Percentiles rank a stretch among this genome's conserved stretches.
phyloP scores from a whole-genome alignment of 2,329 filamentous ascomycete species.

The Fusarium sp. region DNA sequence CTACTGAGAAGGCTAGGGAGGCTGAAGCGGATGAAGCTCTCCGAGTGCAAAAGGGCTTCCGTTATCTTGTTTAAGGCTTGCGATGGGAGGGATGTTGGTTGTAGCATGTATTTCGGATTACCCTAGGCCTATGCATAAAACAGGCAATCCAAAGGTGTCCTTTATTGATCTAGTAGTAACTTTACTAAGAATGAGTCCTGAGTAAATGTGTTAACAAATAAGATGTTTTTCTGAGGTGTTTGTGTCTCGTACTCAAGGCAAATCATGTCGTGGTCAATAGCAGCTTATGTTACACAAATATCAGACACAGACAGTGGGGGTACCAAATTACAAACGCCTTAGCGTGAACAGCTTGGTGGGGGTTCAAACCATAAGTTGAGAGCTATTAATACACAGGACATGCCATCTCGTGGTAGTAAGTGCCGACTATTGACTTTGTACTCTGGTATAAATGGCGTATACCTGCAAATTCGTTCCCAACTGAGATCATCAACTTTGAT shows the following conservation, averaged over 20 bases:
- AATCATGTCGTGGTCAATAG: fast-evolving
- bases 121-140: neutral
- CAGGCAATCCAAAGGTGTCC: neutral
- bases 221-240: neutral
- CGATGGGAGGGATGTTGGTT: neutral
- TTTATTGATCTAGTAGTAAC: neutral
- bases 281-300: neutral
- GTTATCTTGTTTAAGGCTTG: constrained; percentile 57
- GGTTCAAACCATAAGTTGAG: neutral
- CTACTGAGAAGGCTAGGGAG: constrained; percentile 47
- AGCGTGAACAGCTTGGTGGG: neutral
- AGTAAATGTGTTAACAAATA: fast-evolving
- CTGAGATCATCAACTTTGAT: neutral
- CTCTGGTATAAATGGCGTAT: neutral
- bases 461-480: neutral
- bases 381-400: too few species aligned
- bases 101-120: neutral
- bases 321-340: neutral
- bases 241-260: fast-evolving
- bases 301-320: neutral
- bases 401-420: neutral
- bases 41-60: constrained; percentile 60
- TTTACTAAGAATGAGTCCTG: fast-evolving
- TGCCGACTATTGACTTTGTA: fast-evolving
- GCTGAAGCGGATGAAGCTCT: constrained; percentile 60